Conservation (phyloP, 352 stramenopile genomes). For the Pythium grandisporangium region DNA sequence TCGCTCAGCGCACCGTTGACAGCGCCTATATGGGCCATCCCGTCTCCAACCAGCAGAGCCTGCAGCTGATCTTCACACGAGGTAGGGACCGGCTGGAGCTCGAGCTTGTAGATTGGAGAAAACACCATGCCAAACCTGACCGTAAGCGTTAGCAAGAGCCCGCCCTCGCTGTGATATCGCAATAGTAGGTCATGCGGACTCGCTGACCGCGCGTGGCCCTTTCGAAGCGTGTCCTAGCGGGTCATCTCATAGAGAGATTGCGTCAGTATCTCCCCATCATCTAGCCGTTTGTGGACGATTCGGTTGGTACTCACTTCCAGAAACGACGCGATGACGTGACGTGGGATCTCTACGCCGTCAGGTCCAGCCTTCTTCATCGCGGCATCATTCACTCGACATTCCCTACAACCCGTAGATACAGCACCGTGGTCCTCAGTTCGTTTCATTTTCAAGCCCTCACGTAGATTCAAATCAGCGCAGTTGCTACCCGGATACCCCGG, state of each 20-base stretch:
- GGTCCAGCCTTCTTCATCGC: not conserved
- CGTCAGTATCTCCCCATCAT: too few species aligned
- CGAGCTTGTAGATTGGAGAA: not conserved
- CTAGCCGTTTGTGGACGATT: not conserved
- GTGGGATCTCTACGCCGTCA: not conserved
- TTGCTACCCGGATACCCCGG: too few species aligned
- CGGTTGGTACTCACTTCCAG: not conserved
- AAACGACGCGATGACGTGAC: not conserved
- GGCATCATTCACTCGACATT: not conserved
- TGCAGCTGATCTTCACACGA: constrained; percentile 1
- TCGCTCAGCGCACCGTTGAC: too few species aligned
- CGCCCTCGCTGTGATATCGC: not conserved
- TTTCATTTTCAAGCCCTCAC: too few species aligned
- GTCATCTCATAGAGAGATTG: not conserved
- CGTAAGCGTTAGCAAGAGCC: constrained; percentile 1
- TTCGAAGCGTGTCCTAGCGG: constrained; percentile 2
- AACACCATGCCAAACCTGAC: constrained; percentile 4
- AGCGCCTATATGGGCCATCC: too few species aligned
- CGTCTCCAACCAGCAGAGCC: constrained; percentile 2
- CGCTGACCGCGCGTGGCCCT: not conserved
- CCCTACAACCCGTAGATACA: too few species aligned
- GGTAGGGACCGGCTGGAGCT: not conserved
- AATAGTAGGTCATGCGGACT: not conserved
- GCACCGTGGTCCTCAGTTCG: too few species aligned
- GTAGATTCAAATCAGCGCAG: too few species aligned